phyloP scores from a whole-genome alignment of 176 grass and related monocot species.

The Bonia amplexicaulis region DNA sequence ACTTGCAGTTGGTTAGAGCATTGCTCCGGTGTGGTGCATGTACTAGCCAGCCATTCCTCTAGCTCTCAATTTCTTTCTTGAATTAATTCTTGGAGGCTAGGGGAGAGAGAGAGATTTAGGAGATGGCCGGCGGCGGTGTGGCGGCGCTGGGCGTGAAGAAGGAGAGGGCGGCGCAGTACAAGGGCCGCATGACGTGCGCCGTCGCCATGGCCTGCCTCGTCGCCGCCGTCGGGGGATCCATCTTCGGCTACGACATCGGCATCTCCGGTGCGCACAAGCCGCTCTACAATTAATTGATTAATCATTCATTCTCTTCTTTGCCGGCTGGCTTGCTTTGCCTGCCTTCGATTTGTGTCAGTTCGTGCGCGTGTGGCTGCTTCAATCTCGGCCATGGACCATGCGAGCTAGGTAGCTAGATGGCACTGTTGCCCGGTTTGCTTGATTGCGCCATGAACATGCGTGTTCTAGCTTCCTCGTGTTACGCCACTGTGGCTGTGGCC shows the following conservation, averaged over 20 bases:
- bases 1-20: constrained; percentile 19
- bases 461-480: neutral
- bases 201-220: constrained; percentile 77
- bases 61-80: neutral
- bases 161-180: constrained; percentile 84
- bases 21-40: constrained; percentile 5
- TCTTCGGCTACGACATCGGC: constrained; percentile 51
- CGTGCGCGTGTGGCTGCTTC: neutral
- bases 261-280: constrained; percentile 35
- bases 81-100: neutral
- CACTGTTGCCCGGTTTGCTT: no score
- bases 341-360: neutral
- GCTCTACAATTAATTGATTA: constrained; percentile 69
- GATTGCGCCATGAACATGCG: no score
- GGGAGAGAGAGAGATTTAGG: neutral
- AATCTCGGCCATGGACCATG: neutral
- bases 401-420: neutral
- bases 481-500: no score
- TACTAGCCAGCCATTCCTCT: neutral
- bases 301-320: neutral
- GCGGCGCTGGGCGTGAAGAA: constrained; percentile 60
- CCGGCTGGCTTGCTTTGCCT: neutral
- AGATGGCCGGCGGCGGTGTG: constrained; percentile 58
- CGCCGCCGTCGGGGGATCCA: constrained; percentile 80
- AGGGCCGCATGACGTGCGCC: constrained; percentile 71